phyloP scores from a whole-genome alignment of 306 rosid genomes.

The Cyclanthera cordifolia region DNA sequence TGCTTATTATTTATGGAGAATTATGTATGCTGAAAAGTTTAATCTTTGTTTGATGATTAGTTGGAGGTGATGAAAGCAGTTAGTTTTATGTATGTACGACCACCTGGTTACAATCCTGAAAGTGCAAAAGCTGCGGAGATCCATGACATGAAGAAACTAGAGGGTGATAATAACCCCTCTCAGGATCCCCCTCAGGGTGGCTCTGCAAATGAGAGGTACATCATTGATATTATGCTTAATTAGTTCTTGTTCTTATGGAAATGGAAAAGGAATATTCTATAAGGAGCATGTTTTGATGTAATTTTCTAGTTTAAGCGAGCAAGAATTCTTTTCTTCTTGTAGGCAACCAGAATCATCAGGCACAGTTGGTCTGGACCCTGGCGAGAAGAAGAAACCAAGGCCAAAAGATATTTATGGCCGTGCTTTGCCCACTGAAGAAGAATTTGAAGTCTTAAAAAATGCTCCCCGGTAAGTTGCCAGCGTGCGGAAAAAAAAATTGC shows the following conservation, averaged over 20 bases:
- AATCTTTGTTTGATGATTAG: constrained; percentile 21
- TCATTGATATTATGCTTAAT: not conserved
- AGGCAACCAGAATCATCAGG: constrained; percentile 30
- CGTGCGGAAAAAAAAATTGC: not conserved
- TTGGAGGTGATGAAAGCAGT: constrained; percentile 92
- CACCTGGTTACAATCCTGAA: constrained; percentile 86
- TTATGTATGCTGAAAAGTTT: not conserved
- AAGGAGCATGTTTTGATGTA: not conserved
- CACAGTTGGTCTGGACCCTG: constrained; percentile 22
- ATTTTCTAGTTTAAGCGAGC: not conserved
- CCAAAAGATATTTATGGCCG: constrained; percentile 97
- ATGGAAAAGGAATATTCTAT: not conserved
- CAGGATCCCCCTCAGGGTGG: constrained; percentile 22
- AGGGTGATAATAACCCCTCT: constrained; percentile 22
- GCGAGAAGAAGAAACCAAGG: constrained; percentile 60
- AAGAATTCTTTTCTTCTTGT: not conserved
- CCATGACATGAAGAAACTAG: constrained; percentile 41
- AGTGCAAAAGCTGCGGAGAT: constrained; percentile 91
- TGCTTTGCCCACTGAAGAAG: constrained; percentile 77
- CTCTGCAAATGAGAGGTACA: constrained; percentile 43
- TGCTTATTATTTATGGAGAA: not conserved
- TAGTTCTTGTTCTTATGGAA: not conserved
- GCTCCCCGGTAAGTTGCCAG: constrained; percentile 62
- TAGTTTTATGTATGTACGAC: constrained; percentile 97
- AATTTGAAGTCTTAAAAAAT: constrained; percentile 70